A percentile compares a stretch with the other conserved stretches of the same genome.
phyloP scores from a whole-genome alignment of 2,329 filamentous ascomycete species.

The Aspergillus terreus region DNA sequence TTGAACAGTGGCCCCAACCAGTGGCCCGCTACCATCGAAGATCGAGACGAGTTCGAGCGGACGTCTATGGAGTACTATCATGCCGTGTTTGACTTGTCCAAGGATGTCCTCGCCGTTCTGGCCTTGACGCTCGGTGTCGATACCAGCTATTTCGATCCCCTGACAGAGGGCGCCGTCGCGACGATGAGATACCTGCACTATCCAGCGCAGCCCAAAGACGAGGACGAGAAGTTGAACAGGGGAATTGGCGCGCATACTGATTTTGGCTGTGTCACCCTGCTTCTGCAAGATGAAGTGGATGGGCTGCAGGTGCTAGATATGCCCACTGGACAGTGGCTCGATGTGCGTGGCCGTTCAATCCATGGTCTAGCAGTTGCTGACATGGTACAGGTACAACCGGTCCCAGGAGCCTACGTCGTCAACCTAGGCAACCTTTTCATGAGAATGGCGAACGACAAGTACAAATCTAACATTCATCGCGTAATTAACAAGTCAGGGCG shows the following conservation, averaged over 20 bases:
- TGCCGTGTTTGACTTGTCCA: slow-evolving; percentile 36
- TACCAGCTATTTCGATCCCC: slow-evolving; percentile 36
- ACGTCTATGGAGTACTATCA: slow-evolving; percentile 41
- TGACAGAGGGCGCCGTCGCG: slow-evolving; percentile 35
- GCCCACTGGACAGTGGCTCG: slow-evolving; percentile 27
- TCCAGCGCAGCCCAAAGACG: slow-evolving; percentile 36
- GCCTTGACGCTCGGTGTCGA: slow-evolving; percentile 39
- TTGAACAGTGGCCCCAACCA: slow-evolving; percentile 40
- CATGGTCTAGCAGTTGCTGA: not conserved
- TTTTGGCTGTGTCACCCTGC: slow-evolving; percentile 40
- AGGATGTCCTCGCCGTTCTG: slow-evolving; percentile 40
- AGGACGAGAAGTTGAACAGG: slow-evolving; percentile 33
- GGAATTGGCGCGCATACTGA: slow-evolving; percentile 45
- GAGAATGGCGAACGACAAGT: slow-evolving; percentile 41
- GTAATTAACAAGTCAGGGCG: slow-evolving; percentile 40
- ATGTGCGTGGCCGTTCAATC: slow-evolving; percentile 18
- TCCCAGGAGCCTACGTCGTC: slow-evolving; percentile 27
- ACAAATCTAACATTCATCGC: slow-evolving; percentile 40
- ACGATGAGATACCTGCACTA: slow-evolving; percentile 45
- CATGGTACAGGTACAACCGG: slow-evolving; percentile 19
- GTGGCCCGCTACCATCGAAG: slow-evolving; percentile 29
- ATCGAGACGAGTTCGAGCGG: slow-evolving; percentile 31
- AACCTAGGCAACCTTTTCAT: slow-evolving; percentile 40
- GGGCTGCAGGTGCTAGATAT: slow-evolving; percentile 35
- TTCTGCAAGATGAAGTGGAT: slow-evolving; percentile 41